phyloP scores from a whole-genome alignment of 1,284 basidiomycete species.

The Leccinum fuscescens region DNA sequence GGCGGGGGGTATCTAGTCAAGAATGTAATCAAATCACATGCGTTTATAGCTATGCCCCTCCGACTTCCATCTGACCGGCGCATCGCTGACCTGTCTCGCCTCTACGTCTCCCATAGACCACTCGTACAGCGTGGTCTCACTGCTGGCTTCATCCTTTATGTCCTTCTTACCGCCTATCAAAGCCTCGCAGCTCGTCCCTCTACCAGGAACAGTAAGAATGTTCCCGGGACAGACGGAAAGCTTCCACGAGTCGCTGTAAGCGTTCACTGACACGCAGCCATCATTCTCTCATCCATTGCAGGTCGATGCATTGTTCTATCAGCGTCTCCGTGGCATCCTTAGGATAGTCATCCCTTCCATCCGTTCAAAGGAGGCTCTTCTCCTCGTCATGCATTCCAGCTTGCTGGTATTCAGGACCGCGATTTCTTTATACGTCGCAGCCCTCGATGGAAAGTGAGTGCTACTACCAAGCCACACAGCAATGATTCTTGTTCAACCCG shows the following conservation, averaged over 20 bases:
- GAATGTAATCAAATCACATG: conserved; percentile 13
- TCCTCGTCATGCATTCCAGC: conserved; percentile 85
- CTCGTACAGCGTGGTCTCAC: conserved; percentile 69
- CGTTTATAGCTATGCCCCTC: conserved; percentile 14
- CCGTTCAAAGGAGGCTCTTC: conserved; percentile 81
- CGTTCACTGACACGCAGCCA: conserved; percentile 1
- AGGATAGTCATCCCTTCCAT: conserved; percentile 88
- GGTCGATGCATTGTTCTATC: conserved; percentile 90
- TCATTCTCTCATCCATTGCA: conserved; percentile 30
- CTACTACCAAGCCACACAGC: neutral
- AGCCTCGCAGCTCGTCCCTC: conserved; percentile 46
- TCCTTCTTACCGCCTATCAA: conserved; percentile 57
- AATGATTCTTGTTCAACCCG: neutral
- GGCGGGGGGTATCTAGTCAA: conserved; percentile 3
- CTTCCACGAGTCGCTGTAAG: conserved; percentile 65
- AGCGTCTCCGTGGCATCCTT: conserved; percentile 74
- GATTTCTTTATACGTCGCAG: conserved; percentile 93
- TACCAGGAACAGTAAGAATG: conserved; percentile 18
- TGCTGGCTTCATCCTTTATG: conserved; percentile 60
- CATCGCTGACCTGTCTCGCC: conserved; percentile 43
- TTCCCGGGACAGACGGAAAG: conserved; percentile 36
- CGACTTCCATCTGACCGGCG: conserved; percentile 13
- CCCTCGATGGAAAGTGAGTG: conserved; percentile 86
- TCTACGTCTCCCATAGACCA: conserved; percentile 65
- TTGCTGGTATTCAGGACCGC: conserved; percentile 88